phyloP scores from a whole-genome alignment of 768 basidiomycete species.

The Terana coerulea region DNA sequence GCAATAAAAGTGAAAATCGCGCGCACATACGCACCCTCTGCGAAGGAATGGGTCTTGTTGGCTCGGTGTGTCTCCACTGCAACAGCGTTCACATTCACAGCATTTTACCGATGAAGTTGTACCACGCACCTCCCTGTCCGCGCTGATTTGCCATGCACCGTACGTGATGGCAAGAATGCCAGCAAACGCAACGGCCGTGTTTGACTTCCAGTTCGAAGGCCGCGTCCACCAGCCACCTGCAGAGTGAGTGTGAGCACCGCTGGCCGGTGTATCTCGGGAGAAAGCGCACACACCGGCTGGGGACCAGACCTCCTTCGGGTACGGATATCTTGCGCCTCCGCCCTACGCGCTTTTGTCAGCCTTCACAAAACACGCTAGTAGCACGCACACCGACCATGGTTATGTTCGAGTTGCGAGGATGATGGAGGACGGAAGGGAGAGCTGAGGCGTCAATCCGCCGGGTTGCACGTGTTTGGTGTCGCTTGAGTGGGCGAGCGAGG shows the following conservation, averaged over 20 bases:
- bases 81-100: background rate
- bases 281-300: constrained; percentile 66
- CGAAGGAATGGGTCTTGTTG: constrained; percentile 72
- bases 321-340: constrained; percentile 85
- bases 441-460: constrained; percentile 6
- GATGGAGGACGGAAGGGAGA: constrained; percentile 13
- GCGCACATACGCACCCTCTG: constrained; percentile 52
- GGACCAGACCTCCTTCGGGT: constrained; percentile 93
- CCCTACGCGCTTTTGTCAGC: constrained; percentile 41
- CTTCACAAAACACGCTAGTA: background rate
- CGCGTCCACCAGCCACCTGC: constrained; percentile 95
- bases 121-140: constrained; percentile 69
- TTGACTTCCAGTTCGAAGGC: constrained; percentile 84
- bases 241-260: constrained; percentile 4
- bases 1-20: background rate
- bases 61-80: constrained; percentile 57
- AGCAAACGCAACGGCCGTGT: constrained; percentile 69
- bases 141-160: constrained; percentile 68
- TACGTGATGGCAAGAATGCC: constrained; percentile 69
- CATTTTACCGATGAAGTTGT: background rate
- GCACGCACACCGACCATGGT: constrained; percentile 16
- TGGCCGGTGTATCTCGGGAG: constrained; percentile 7
- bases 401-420: constrained; percentile 9
- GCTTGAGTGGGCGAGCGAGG: constrained; percentile 3
- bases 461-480: constrained; percentile 22